These are phyloP conservation scores for Tylopilus felleus DNA, from an alignment of 768 basidiomycete genomes.

Conservation along the genomic window DNA sequence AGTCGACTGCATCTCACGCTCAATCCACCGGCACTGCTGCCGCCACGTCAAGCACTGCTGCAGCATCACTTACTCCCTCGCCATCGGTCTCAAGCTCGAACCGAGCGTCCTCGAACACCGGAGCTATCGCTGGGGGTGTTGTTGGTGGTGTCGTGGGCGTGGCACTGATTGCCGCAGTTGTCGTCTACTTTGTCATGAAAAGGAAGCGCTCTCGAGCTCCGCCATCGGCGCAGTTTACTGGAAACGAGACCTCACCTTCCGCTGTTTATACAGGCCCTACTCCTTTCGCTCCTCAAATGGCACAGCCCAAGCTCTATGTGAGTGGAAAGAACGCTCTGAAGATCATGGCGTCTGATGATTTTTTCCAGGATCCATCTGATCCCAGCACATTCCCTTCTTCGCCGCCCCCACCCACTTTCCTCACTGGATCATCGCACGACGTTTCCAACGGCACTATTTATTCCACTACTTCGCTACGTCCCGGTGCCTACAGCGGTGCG, in stretches of 20 bases:
- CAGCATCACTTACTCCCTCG: conserved; percentile 15
- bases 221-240: conserved; percentile 15
- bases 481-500: conserved; percentile 23
- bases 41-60: conserved; percentile 10
- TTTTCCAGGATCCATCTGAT: conserved; percentile 35
- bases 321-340: conserved; percentile 3
- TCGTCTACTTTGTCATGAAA: conserved; percentile 39
- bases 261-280: conserved; percentile 7
- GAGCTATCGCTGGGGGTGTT: conserved; percentile 61
- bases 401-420: conserved; percentile 16
- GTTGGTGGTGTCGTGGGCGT: conserved; percentile 60
- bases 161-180: conserved; percentile 37
- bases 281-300: conserved; percentile 17
- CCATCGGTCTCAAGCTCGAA: conserved; percentile 9
- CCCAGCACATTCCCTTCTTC: conserved; percentile 37
- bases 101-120: conserved; percentile 33
- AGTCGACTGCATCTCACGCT: conserved; percentile 39
- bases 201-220: conserved; percentile 26
- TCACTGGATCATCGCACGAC: conserved; percentile 5
- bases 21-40: conserved; percentile 25
- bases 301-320: conserved; percentile 30
- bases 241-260: background rate
- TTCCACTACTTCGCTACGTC: conserved; percentile 5
- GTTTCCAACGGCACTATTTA: conserved; percentile 8
- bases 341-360: conserved; percentile 1